Conservation (phyloP, 495 filamentous ascomycete genomes). For the Glarea lozoyensis region DNA sequence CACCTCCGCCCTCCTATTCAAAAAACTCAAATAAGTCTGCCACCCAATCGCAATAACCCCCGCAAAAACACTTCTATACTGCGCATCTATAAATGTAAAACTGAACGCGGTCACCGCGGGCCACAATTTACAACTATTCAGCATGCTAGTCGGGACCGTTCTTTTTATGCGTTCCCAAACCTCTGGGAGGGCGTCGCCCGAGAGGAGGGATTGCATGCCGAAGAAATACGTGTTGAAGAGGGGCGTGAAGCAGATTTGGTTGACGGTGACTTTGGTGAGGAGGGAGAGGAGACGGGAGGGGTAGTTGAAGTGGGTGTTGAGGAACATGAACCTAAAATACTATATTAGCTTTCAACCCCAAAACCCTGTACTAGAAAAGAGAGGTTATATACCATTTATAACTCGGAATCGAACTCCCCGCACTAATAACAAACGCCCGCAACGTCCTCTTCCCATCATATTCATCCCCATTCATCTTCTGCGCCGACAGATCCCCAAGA, state of each 20-base stretch:
- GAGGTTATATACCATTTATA: constrained; percentile 72
- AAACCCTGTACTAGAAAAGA: not conserved
- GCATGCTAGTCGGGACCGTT: constrained; percentile 66
- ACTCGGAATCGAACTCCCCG: constrained; percentile 59
- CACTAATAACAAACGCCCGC: constrained; percentile 65
- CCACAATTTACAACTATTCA: constrained; percentile 85
- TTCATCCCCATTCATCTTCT: constrained; percentile 47
- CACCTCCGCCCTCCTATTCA: constrained; percentile 67
- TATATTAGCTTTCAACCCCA: constrained; percentile 6
- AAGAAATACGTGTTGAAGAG: constrained; percentile 92
- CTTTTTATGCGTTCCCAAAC: constrained; percentile 59
- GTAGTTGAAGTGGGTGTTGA: constrained; percentile 75
- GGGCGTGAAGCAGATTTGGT: constrained; percentile 76
- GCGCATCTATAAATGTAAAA: constrained; percentile 71
- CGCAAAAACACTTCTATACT: constrained; percentile 72
- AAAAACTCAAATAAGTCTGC: constrained; percentile 81
- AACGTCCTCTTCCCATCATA: constrained; percentile 66
- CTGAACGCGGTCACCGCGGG: constrained; percentile 80
- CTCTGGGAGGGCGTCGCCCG: constrained; percentile 49
- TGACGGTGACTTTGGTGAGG: constrained; percentile 66
- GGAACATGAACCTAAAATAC: constrained; percentile 62
- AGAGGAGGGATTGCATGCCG: constrained; percentile 61
- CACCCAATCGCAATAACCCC: constrained; percentile 75
- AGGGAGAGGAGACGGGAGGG: constrained; percentile 59
- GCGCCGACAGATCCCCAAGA: constrained; percentile 72